Conservation (phyloP, 768 basidiomycete genomes). For the Auricularia sp. region DNA sequence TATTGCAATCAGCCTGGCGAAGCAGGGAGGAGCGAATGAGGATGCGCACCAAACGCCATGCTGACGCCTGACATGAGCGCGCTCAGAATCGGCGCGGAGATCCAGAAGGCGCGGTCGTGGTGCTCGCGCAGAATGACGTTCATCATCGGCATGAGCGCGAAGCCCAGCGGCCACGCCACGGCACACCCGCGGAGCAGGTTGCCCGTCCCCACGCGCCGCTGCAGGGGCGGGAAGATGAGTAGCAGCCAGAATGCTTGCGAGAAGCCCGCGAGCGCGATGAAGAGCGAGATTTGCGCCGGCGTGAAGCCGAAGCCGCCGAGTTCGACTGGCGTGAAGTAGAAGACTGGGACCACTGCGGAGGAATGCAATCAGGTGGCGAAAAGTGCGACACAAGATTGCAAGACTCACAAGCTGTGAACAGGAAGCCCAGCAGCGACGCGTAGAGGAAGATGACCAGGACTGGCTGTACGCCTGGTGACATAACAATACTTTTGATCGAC, state of each 20-base stretch:
- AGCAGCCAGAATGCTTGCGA: constrained; percentile 21
- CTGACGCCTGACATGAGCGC: background rate
- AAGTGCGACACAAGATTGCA: background rate
- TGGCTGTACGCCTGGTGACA: constrained; percentile 1
- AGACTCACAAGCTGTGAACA: background rate
- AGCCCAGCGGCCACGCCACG: background rate
- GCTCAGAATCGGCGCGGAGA: background rate
- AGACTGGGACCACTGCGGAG: constrained; percentile 20
- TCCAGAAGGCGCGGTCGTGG: background rate
- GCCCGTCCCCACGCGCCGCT: constrained; percentile 1
- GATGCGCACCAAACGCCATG: background rate
- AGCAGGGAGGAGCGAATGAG: background rate
- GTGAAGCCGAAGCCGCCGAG: constrained; percentile 30
- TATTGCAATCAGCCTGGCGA: too few species aligned
- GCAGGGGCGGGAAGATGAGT: constrained; percentile 6
- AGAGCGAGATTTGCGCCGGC: constrained; percentile 29
- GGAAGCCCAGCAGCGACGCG: constrained; percentile 3
- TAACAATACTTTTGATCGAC: constrained; percentile 1
- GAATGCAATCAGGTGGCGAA: background rate
- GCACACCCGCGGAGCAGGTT: background rate
- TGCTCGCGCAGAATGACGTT: background rate
- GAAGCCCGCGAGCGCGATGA: constrained; percentile 27
- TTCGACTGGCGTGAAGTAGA: constrained; percentile 29
- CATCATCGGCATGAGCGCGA: constrained; percentile 2
- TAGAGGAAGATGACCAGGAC: constrained; percentile 6